A percentile compares a stretch with the other conserved stretches of the same genome.
Evolutionary conservation across 2,329 filamentous ascomycete species (phyloP).

Genomic region (Didymella arachidicola): DNA sequence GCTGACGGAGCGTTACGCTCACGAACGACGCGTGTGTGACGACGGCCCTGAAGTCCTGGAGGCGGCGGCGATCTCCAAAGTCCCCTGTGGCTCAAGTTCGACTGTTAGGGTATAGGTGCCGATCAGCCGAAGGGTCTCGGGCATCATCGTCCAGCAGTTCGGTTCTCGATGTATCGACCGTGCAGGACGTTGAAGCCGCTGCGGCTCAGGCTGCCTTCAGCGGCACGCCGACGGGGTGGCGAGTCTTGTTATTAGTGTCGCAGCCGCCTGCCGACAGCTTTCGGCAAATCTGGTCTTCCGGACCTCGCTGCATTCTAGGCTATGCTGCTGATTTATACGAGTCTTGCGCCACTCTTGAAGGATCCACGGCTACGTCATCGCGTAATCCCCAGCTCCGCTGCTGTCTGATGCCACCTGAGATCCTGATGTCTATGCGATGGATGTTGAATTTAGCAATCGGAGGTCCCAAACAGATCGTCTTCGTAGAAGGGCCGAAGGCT

Average conservation of each 20-base stretch:
- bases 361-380: slow-evolving; percentile 10
- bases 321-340: neutral
- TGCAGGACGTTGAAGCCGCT: neutral
- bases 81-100: slow-evolving; percentile 1
- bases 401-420: neutral
- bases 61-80: slow-evolving; percentile 4
- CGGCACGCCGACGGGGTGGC: neutral
- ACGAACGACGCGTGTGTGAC: slow-evolving; percentile 2
- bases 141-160: neutral
- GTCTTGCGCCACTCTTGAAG: neutral
- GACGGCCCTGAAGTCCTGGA: neutral
- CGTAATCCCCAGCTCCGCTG: neutral
- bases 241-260: slow-evolving; percentile 5
- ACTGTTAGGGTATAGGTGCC: slow-evolving; percentile 7
- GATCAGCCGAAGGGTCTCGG: slow-evolving; percentile 1
- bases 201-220: neutral
- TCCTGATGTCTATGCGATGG: slow-evolving; percentile 1
- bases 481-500: slow-evolving; percentile 14
- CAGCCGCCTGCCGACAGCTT: neutral
- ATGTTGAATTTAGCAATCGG: slow-evolving; percentile 12
- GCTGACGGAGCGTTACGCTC: neutral
- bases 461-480: slow-evolving; percentile 2
- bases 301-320: neutral
- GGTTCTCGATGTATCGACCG: slow-evolving; percentile 1
- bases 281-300: neutral